phyloP scores from a whole-genome alignment of 441 rosid species.

The Adansonia madagascariensis region DNA sequence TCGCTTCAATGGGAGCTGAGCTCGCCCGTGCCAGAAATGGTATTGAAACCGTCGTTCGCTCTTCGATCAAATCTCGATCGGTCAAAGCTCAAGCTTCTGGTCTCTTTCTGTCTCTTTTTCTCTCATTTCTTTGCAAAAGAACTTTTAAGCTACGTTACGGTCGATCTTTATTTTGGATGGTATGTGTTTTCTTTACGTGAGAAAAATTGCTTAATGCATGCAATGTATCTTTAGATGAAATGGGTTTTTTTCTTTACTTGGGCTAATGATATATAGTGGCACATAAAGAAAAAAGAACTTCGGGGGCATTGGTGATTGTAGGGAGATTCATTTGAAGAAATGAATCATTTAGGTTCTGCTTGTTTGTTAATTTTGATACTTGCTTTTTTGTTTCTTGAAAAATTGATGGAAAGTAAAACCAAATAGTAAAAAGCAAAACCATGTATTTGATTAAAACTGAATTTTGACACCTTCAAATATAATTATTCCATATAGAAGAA shows the following conservation, averaged over 20 bases:
- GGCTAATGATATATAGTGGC: neutral
- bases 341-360: neutral
- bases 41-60: slow-evolving; percentile 38
- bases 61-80: slow-evolving; percentile 65
- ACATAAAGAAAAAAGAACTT: neutral
- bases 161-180: neutral
- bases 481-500: neutral
- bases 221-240: neutral
- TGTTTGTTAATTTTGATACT: neutral
- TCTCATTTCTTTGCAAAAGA: neutral
- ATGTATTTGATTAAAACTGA: neutral
- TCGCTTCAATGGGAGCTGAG: slow-evolving; percentile 59
- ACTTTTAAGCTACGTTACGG: neutral
- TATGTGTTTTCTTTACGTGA: neutral
- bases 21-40: slow-evolving; percentile 52
- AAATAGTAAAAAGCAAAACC: neutral
- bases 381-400: slow-evolving; percentile 3
- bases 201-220: neutral
- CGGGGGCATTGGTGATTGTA: neutral
- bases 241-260: neutral
- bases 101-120: slow-evolving; percentile 34
- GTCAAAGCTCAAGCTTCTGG: slow-evolving; percentile 72
- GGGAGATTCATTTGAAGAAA: neutral
- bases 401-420: neutral
- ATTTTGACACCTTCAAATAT: neutral